Conservation (phyloP, 352 stramenopile genomes). For the Globisporangium okanoganense region DNA sequence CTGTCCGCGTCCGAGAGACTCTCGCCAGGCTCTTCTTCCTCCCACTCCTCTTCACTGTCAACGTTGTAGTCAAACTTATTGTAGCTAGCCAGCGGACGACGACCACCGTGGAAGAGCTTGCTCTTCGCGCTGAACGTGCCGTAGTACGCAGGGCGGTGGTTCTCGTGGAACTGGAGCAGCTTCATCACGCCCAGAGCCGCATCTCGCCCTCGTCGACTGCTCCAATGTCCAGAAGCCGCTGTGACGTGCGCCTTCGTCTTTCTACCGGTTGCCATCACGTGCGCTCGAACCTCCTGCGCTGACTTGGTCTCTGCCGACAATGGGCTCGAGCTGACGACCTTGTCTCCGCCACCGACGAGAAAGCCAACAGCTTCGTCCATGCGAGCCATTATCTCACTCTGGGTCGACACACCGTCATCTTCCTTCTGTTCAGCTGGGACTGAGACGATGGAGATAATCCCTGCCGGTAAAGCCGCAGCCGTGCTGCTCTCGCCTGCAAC, state of each 20-base stretch:
- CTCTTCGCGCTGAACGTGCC: slow-evolving; percentile 67
- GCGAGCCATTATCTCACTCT: slow-evolving; percentile 34
- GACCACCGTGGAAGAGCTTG: slow-evolving; percentile 51
- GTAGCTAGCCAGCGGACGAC: slow-evolving; percentile 60
- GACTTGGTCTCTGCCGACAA: slow-evolving; percentile 2
- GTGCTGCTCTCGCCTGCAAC: neutral
- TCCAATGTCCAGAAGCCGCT: slow-evolving; percentile 36
- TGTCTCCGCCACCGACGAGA: slow-evolving; percentile 10
- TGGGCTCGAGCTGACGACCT: neutral
- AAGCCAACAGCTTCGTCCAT: slow-evolving; percentile 49
- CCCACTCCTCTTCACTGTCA: slow-evolving; percentile 87
- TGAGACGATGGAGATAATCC: neutral
- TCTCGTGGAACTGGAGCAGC: slow-evolving; percentile 85
- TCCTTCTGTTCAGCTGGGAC: slow-evolving; percentile 1
- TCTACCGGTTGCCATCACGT: slow-evolving; percentile 2
- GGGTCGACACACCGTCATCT: neutral
- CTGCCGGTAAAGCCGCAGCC: neutral
- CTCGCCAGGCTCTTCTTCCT: slow-evolving; percentile 85
- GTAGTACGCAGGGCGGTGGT: slow-evolving; percentile 74
- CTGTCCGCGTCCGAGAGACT: slow-evolving; percentile 71
- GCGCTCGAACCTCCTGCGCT: slow-evolving; percentile 8
- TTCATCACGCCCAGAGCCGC: slow-evolving; percentile 74
- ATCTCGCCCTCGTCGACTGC: slow-evolving; percentile 43
- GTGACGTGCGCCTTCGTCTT: slow-evolving; percentile 22
- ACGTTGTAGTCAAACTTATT: slow-evolving; percentile 70